phyloP scores from a whole-genome alignment of 2,329 filamentous ascomycete genomes.

The Alternaria viburni region DNA sequence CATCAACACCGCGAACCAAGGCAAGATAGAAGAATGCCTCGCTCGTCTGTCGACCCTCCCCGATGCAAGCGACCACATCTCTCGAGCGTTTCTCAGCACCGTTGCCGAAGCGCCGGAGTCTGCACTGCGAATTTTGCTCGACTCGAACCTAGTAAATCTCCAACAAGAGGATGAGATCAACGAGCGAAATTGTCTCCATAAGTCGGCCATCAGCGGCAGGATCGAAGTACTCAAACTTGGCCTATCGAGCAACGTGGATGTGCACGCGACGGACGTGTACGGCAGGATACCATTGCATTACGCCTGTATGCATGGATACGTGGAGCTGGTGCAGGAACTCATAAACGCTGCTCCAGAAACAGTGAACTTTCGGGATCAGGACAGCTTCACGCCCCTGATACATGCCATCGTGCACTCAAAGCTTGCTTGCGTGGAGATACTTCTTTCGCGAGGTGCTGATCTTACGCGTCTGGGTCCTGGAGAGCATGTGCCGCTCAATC shows the following conservation, averaged over 20 bases:
- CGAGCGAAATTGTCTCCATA: slow-evolving; percentile 93
- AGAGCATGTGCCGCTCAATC: slow-evolving; percentile 91
- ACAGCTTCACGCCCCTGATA: slow-evolving; percentile 95
- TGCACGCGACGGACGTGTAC: slow-evolving; percentile 87
- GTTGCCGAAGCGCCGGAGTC: slow-evolving; percentile 83
- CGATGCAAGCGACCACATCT: slow-evolving; percentile 76
- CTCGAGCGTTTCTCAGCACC: slow-evolving; percentile 86
- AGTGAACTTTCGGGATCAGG: slow-evolving; percentile 88
- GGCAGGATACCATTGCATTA: slow-evolving; percentile 93
- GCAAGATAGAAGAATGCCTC: slow-evolving; percentile 81
- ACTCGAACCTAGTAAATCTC: slow-evolving; percentile 85
- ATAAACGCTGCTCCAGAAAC: slow-evolving; percentile 73
- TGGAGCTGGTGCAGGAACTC: slow-evolving; percentile 80
- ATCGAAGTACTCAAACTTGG: slow-evolving; percentile 77
- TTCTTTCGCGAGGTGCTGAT: slow-evolving; percentile 79
- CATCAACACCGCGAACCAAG: slow-evolving; percentile 79
- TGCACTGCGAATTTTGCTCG: slow-evolving; percentile 76
- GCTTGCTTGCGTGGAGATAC: slow-evolving; percentile 76
- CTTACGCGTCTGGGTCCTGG: slow-evolving; percentile 85
- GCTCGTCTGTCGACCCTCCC: slow-evolving; percentile 68
- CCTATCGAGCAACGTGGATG: slow-evolving; percentile 75
- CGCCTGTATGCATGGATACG: slow-evolving; percentile 89
- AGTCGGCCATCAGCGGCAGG: slow-evolving; percentile 94
- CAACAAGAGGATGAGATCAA: slow-evolving; percentile 97
- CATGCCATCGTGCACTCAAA: slow-evolving; percentile 92